Evolutionary conservation across 441 rosid genomes (phyloP).

Genomic region (Geranium incanum): DNA sequence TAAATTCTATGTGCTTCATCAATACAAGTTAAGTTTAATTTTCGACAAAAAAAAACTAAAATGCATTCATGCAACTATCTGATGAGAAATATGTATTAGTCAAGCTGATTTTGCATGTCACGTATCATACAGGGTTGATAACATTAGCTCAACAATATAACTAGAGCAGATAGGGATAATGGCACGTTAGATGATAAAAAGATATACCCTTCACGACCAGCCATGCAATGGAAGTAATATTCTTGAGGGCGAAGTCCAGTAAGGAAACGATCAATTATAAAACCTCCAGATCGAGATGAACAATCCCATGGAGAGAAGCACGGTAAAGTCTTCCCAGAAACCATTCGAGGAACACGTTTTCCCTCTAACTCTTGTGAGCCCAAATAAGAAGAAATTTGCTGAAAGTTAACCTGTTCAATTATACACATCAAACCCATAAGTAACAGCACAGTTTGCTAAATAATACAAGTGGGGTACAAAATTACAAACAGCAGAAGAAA

Average conservation of each 20-base stretch:
- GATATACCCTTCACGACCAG: conserved; percentile 96
- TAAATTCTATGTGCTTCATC: not conserved
- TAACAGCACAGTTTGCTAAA: not conserved
- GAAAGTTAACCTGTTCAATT: conserved; percentile 82
- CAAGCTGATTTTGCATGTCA: not conserved
- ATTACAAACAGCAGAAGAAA: conserved; percentile 6
- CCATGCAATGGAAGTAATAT: conserved; percentile 99
- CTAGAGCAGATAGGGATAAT: not conserved
- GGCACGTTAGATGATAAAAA: conserved; percentile 14
- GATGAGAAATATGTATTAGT: conserved; percentile 7
- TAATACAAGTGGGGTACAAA: not conserved
- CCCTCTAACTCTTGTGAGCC: conserved; percentile 99
- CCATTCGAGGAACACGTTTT: conserved; percentile 97
- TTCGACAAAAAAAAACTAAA: not conserved
- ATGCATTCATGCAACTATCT: not conserved
- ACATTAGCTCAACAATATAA: not conserved
- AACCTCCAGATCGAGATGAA: conserved; percentile 97
- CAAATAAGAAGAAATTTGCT: conserved; percentile 92
- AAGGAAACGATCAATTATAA: conserved; percentile 89
- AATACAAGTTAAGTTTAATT: not conserved
- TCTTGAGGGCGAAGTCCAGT: conserved; percentile 99
- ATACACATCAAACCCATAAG: not conserved
- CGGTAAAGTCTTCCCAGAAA: conserved; percentile 97
- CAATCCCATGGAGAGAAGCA: conserved; percentile 98
- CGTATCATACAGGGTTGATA: not conserved